These are phyloP conservation scores for Lactifluus rugatus DNA, from an alignment of 768 basidiomycete genomes.

Conservation along the genomic window DNA sequence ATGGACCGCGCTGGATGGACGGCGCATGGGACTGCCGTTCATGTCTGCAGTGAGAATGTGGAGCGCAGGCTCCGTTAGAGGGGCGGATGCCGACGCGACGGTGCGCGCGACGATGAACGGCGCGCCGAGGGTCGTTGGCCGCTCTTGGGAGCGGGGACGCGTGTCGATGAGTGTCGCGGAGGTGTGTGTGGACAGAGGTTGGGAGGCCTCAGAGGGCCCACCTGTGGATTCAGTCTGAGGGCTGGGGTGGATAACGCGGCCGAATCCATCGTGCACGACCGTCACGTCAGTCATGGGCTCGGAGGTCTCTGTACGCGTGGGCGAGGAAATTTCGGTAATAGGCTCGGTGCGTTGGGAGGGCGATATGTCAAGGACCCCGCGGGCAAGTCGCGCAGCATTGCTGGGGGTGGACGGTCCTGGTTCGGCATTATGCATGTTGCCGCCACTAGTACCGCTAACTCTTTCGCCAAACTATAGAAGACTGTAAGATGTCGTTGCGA, in stretches of 20 bases:
- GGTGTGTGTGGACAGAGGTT: background rate
- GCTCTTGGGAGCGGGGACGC: background rate
- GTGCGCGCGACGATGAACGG: slow-evolving; percentile 5
- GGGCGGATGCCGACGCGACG: background rate
- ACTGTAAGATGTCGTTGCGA: background rate
- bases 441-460: too few relatives aligned
- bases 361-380: background rate
- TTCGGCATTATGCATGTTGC: background rate
- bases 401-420: background rate
- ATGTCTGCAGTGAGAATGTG: background rate
- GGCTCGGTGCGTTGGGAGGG: background rate
- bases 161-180: background rate
- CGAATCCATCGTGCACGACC: background rate
- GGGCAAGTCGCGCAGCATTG: background rate
- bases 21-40: slow-evolving; percentile 3
- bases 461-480: background rate
- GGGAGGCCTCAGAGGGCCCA: background rate
- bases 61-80: background rate
- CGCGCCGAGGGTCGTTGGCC: background rate
- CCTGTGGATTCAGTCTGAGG: background rate
- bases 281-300: slow-evolving; percentile 12
- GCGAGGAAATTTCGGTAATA: background rate
- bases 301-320: background rate
- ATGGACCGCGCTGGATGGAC: background rate
- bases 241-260: background rate